A percentile compares a stretch with the other conserved stretches of the same genome.
Evolutionary conservation across 1,284 basidiomycete species (phyloP).

Genomic region (Trichosporon ovoides): DNA sequence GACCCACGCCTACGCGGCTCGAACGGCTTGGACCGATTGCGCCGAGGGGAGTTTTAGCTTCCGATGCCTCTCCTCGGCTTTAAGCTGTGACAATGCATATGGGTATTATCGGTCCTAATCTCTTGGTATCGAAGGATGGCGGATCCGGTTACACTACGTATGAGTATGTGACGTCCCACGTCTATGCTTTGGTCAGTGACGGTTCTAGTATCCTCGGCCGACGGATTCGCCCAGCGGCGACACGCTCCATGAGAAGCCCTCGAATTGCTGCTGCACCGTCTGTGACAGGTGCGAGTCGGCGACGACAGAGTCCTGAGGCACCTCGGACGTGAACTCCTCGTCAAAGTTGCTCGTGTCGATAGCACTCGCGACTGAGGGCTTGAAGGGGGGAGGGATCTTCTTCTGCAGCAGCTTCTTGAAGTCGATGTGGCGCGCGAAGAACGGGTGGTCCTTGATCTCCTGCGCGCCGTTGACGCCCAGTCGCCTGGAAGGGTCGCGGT

Average conservation of each 20-base stretch:
- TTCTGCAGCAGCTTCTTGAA: slow-evolving; percentile 86
- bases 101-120: too few species aligned
- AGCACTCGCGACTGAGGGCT: slow-evolving; percentile 73
- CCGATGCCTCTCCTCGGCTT: too few species aligned
- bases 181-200: too few species aligned
- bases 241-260: slow-evolving; percentile 50
- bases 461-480: slow-evolving; percentile 89
- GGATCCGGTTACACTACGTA: too few species aligned
- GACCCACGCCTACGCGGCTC: too few species aligned
- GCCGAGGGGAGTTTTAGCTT: too few species aligned
- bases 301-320: slow-evolving; percentile 88
- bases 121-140: too few species aligned
- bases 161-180: too few species aligned
- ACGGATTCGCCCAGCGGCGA: slow-evolving; percentile 48
- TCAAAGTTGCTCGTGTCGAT: slow-evolving; percentile 75
- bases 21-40: too few species aligned
- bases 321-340: slow-evolving; percentile 87
- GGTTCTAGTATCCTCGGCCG: slow-evolving; percentile 34
- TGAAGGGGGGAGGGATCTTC: slow-evolving; percentile 97
- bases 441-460: slow-evolving; percentile 93
- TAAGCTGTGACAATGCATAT: too few species aligned
- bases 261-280: slow-evolving; percentile 90
- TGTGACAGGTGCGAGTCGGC: slow-evolving; percentile 85
- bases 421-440: slow-evolving; percentile 92
- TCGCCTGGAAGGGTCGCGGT: slow-evolving; percentile 78